Base-by-base conservation (phyloP, 768 basidiomycete species). In the Boletus tylopilopsis region DNA sequence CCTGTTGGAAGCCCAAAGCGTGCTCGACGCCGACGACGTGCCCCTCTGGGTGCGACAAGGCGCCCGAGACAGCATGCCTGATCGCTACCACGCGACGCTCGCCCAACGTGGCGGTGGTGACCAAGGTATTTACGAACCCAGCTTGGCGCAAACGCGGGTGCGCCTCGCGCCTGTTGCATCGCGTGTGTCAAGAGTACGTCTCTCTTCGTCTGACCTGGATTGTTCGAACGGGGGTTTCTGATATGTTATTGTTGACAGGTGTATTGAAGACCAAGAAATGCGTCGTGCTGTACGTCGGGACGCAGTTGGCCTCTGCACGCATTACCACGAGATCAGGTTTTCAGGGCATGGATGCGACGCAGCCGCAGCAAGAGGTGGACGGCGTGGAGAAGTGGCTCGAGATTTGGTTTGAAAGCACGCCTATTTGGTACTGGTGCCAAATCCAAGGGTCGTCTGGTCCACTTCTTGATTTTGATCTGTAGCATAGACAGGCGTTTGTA, bases 71-170 rank as follows among this genome's bases (percentile, higher is more conserved):
- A 16, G 82, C 85, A 0, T 87, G 76, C 12, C 77, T 88, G 29
- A 80, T 82, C 4, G 86, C 85, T 5, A 79, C 76, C 16, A 86
- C 85, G 1, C 70, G 87, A 11, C 78, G 80, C 51, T 81, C 74
- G 25, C 69, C 71, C 2, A 71, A 57, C 5, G 74, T 84, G 18
- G 78, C 79, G 4, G 79, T 83, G 0, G 80, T 90, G 39, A 84
- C 83, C 36, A 90, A 90, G 64, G 87, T 90, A 0, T 84, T 73
- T 60, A 88, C 88, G 0, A 66, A 74, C 39, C 71, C 76, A 0
- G 27, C 54, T 1, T 83, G 77, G 74, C 70, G 83, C 30, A 62
- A 74, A 0, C 68, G 62, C 1, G 76, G 81, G 0, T 84, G 76
- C 53, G 87, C 87, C 0, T 77, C 76, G 56, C 73, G 77, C 5